These are phyloP conservation scores for Cantharellus anzutake DNA, from an alignment of 768 basidiomycete species.

Conservation along the genomic window DNA sequence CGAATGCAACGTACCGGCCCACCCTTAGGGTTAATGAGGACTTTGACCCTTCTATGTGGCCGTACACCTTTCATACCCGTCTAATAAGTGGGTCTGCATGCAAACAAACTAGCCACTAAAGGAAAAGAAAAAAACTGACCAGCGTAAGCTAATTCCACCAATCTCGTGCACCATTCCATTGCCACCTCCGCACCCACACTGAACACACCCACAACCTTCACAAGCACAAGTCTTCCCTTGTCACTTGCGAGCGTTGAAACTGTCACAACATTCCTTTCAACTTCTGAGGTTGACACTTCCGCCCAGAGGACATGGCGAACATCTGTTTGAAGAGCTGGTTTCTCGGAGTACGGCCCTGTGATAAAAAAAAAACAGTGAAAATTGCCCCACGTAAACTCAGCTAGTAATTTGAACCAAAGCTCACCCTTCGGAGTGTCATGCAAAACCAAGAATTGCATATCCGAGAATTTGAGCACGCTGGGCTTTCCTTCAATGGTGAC, in stretches of 20 bases:
- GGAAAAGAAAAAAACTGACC: constrained; percentile 22
- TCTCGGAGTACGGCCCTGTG: neutral
- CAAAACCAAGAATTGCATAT: neutral
- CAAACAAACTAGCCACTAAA: neutral
- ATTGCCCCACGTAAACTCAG: neutral
- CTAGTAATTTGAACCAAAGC: neutral
- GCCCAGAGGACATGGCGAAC: constrained; percentile 34
- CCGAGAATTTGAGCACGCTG: neutral
- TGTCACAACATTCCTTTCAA: constrained; percentile 17
- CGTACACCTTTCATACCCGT: constrained; percentile 25
- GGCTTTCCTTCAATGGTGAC: neutral
- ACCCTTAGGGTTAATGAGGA: constrained; percentile 64
- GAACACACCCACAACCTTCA: constrained; percentile 26
- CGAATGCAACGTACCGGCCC: constrained; percentile 37
- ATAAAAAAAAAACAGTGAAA: neutral
- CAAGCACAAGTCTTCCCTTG: constrained; percentile 25
- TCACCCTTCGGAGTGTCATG: neutral
- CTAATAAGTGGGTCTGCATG: constrained; percentile 2
- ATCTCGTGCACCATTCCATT: constrained; percentile 31
- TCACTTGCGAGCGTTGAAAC: constrained; percentile 31
- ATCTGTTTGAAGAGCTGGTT: constrained; percentile 4
- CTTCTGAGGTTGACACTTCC: constrained; percentile 5
- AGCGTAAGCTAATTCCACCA: constrained; percentile 42
- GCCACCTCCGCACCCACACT: constrained; percentile 20
- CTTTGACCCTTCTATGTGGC: constrained; percentile 35